Evolutionary conservation across 257 asterid genomes (phyloP).

Genomic region (Jacaranda mimosifolia): DNA sequence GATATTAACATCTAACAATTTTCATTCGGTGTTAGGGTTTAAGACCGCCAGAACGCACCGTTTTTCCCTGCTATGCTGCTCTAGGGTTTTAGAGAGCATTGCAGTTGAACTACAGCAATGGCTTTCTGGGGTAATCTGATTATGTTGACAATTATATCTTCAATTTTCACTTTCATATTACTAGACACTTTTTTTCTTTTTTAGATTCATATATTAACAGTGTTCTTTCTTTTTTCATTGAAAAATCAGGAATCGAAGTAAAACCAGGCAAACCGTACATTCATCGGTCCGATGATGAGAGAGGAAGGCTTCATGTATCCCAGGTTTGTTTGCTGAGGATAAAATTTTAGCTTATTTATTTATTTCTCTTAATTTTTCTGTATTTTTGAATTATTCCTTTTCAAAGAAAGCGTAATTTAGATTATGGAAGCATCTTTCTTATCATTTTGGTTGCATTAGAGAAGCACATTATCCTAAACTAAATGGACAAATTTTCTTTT

Average conservation of each 20-base stretch:
- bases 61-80: slow-evolving; percentile 11
- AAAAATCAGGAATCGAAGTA: slow-evolving; percentile 74
- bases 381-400: not conserved
- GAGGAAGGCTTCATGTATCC: slow-evolving; percentile 83
- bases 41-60: slow-evolving; percentile 21
- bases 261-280: slow-evolving; percentile 70
- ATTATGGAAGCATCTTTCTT: not conserved
- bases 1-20: not conserved
- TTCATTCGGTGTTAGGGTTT: slow-evolving; percentile 41
- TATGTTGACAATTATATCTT: not conserved
- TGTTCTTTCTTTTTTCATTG: not conserved
- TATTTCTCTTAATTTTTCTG: not conserved
- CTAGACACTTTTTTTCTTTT: not conserved
- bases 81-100: slow-evolving; percentile 45
- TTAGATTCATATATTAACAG: not conserved
- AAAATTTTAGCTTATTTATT: not conserved
- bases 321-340: slow-evolving; percentile 60
- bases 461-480: slow-evolving; percentile 10
- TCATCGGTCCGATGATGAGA: slow-evolving; percentile 51
- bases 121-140: slow-evolving; percentile 58
- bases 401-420: slow-evolving; percentile 11
- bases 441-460: not conserved
- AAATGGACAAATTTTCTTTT: not conserved
- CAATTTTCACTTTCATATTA: not conserved
- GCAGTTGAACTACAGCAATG: slow-evolving; percentile 46